phyloP scores from a whole-genome alignment of 164 flowering plant genomes.

The Kingdonia uniflora region DNA sequence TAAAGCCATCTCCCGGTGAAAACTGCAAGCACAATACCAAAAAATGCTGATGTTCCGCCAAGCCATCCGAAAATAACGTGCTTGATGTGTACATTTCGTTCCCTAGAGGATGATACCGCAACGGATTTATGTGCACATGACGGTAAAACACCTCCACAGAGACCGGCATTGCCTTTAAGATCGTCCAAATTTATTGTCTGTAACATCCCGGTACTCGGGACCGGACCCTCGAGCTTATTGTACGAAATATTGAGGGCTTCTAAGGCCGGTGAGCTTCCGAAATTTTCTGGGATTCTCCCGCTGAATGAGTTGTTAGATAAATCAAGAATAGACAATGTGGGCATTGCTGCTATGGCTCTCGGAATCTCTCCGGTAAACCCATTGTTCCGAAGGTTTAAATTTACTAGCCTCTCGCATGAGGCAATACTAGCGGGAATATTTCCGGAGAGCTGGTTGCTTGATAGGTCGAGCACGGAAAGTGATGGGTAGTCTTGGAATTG shows the following conservation, averaged over 20 bases:
- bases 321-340: slow-evolving; percentile 69
- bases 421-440: slow-evolving; percentile 67
- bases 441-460: slow-evolving; percentile 66
- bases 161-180: slow-evolving; percentile 66
- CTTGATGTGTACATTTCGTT: slow-evolving; percentile 26
- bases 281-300: slow-evolving; percentile 61
- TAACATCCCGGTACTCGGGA: slow-evolving; percentile 66
- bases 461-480: slow-evolving; percentile 72
- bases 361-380: slow-evolving; percentile 68
- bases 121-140: slow-evolving; percentile 36
- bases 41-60: slow-evolving; percentile 40
- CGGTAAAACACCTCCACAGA: slow-evolving; percentile 75
- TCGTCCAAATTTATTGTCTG: slow-evolving; percentile 69
- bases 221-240: slow-evolving; percentile 67
- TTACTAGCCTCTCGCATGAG: slow-evolving; percentile 68
- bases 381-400: slow-evolving; percentile 56
- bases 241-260: slow-evolving; percentile 72
- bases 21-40: slow-evolving; percentile 28
- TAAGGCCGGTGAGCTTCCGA: slow-evolving; percentile 77
- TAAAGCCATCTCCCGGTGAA: slow-evolving; percentile 35
- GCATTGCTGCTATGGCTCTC: slow-evolving; percentile 51
- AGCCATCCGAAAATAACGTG: slow-evolving; percentile 69
- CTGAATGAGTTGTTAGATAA: slow-evolving; percentile 75
- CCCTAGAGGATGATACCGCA: slow-evolving; percentile 14
- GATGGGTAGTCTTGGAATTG: slow-evolving; percentile 84